Evolutionary conservation across 192 early-diverging fungal genomes (phyloP).

Genomic region (Coemansia sp.): DNA sequence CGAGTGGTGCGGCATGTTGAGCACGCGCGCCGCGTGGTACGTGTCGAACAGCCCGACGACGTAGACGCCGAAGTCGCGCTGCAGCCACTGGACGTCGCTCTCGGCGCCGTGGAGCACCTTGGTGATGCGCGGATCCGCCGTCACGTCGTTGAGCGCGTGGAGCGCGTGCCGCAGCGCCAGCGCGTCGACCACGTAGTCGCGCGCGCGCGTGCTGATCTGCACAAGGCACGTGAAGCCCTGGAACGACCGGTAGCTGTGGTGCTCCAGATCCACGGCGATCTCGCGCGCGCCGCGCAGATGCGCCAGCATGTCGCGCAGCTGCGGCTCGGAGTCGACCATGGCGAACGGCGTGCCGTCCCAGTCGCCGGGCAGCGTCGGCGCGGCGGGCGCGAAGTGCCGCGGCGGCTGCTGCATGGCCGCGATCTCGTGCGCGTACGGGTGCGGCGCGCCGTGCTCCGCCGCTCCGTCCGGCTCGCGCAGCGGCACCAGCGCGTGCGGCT

Average conservation of each 20-base stretch:
- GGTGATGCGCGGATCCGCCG: conserved; percentile 83
- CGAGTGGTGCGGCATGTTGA: conserved; percentile 80
- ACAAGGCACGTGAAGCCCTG: conserved; percentile 95
- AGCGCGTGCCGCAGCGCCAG: conserved; percentile 74
- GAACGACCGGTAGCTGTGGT: conserved; percentile 93
- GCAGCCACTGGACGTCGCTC: conserved; percentile 93
- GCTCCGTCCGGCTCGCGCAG: conserved; percentile 63
- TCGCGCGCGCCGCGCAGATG: conserved; percentile 65
- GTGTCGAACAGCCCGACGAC: conserved; percentile 98
- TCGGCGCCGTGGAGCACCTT: conserved; percentile 99
- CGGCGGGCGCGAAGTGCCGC: conserved; percentile 61
- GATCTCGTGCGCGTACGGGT: conserved; percentile 95
- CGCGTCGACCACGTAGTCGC: conserved; percentile 92
- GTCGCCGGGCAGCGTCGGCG: conserved; percentile 56
- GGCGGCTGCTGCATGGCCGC: conserved; percentile 71
- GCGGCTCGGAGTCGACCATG: conserved; percentile 82
- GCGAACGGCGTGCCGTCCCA: conserved; percentile 73
- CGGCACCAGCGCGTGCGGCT: conserved; percentile 80
- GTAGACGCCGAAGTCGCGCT: conserved; percentile 96
- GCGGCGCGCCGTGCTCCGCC: conserved; percentile 56
- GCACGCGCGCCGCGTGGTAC: conserved; percentile 84
- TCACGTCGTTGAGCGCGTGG: conserved; percentile 77
- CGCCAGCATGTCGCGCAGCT: conserved; percentile 63
- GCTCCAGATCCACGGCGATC: conserved; percentile 94
- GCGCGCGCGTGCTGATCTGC: conserved; percentile 84